Evolutionary conservation across 331 rosid species (phyloP), one percentile per base, ranked within the genome.

Genomic region (Pyrus hybrid): DNA sequence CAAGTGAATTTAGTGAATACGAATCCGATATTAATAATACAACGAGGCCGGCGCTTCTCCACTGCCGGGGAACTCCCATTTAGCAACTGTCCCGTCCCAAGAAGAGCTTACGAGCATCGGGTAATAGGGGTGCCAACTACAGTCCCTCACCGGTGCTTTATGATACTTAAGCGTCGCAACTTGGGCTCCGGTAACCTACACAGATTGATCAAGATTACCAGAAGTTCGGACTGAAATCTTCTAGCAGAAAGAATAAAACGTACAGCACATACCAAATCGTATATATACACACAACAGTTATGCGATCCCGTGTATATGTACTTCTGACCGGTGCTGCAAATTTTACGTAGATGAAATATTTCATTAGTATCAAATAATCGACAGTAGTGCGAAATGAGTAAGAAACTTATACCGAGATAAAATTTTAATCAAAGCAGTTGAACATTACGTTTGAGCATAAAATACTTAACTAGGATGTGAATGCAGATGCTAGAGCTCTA

Each of bases 281-380:
- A 94, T 69, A 94, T 84, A 74, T 88, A 90, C n/a, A 89, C 92
- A 71, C 82, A 85, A 43, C 87, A 70, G 79, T 94, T 83, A 37
- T 90, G 91, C 56, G 99, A 94, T 12, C 96, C 96, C 1, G 97
- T 92, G 86, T 90, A 94, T 70, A 94, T 94, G 91, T 88, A 94
- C 85, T 94, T 91, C 77, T 88, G 99, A 69, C 96, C 99, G 6
- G 97, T 94, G 91, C 97, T 94, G 97, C 92, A 86, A 86, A 37
- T 30, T 43, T 56, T 8, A 77, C 53, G 69, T 10, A 63, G 63
- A 53, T 9, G 54, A 53, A 56, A 43, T 72, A 26, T 28, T 17
- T 80, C 29, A 33, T 13, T 13, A 60, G 56, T 37, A 7, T 26
- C n/a, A 53, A 69, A 69, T 25, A 26, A 72, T 66, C 53, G 68